Evolutionary conservation across 768 basidiomycete species (phyloP).

Genomic region (Hygrophorus pudorinus): DNA sequence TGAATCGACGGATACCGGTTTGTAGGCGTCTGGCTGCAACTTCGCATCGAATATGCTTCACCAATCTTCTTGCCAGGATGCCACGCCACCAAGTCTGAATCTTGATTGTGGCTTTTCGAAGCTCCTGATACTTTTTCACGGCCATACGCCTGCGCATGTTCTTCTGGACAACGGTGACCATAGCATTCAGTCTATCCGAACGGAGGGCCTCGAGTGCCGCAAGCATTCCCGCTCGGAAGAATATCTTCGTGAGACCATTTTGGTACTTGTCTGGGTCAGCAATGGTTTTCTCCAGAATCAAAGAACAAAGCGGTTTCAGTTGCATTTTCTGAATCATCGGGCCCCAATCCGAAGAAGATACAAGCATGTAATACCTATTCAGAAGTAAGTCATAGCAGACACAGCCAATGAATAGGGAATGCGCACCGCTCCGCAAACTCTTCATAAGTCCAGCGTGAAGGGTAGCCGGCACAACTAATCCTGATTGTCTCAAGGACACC

Average conservation of each 20-base stretch:
- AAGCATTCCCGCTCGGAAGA: slow-evolving; percentile 98
- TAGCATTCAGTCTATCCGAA: slow-evolving; percentile 74
- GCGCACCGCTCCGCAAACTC: slow-evolving; percentile 94
- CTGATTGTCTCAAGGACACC: slow-evolving; percentile 98
- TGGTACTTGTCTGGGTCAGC: slow-evolving; percentile 96
- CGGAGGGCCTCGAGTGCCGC: slow-evolving; percentile 89
- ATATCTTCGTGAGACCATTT: slow-evolving; percentile 94
- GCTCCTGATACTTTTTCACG: slow-evolving; percentile 62
- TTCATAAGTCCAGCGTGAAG: slow-evolving; percentile 95
- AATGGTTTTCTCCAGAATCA: slow-evolving; percentile 79
- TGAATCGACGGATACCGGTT: slow-evolving; percentile 53
- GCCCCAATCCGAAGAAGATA: slow-evolving; percentile 78
- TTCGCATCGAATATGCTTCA: slow-evolving; percentile 61
- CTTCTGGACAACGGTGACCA: slow-evolving; percentile 96
- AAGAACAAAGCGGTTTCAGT: slow-evolving; percentile 68
- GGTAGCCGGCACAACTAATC: slow-evolving; percentile 98
- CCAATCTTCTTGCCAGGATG: slow-evolving; percentile 64
- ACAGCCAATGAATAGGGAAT: not conserved
- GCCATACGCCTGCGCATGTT: slow-evolving; percentile 87
- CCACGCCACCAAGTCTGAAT: slow-evolving; percentile 96
- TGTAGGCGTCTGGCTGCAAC: slow-evolving; percentile 73
- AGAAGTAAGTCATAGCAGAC: slow-evolving; percentile 10
- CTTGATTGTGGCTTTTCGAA: slow-evolving; percentile 66
- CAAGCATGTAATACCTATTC: slow-evolving; percentile 91
- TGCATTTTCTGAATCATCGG: slow-evolving; percentile 77